Conservation (phyloP, 805 yeast genomes). For the Kregervanrija pseudodelftensis region DNA sequence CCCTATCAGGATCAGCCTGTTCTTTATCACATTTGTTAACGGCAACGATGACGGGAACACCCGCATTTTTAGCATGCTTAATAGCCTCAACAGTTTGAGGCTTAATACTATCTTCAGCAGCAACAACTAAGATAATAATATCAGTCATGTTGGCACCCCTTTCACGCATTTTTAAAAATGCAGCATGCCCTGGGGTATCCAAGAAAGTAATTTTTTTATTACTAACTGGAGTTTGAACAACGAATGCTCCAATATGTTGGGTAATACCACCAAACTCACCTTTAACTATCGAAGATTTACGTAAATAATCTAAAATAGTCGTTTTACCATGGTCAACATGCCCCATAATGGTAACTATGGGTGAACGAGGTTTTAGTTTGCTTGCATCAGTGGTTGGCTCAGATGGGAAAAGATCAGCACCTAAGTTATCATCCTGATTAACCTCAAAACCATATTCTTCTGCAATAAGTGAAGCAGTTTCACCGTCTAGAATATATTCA, state of each 20-base stretch:
- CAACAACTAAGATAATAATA: slow-evolving; percentile 85
- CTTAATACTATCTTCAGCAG: slow-evolving; percentile 96
- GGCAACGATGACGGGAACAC: slow-evolving; percentile 84
- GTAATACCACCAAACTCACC: slow-evolving; percentile 95
- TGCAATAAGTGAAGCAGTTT: slow-evolving; percentile 79
- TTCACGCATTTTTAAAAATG: slow-evolving; percentile 91
- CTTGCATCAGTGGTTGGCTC: slow-evolving; percentile 42
- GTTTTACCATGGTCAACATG: slow-evolving; percentile 99
- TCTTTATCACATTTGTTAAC: slow-evolving; percentile 86
- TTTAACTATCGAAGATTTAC: slow-evolving; percentile 78
- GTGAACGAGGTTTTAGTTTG: slow-evolving; percentile 64
- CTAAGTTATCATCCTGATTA: slow-evolving; percentile 46
- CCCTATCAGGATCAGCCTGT: slow-evolving; percentile 67
- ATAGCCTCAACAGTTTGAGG: slow-evolving; percentile 96
- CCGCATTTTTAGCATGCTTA: slow-evolving; percentile 78
- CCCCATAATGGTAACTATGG: slow-evolving; percentile 96
- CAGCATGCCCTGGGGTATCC: slow-evolving; percentile 98
- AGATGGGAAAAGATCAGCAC: slow-evolving; percentile 54
- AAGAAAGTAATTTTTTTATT: slow-evolving; percentile 77
- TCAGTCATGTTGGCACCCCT: slow-evolving; percentile 95
- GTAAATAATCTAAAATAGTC: slow-evolving; percentile 77
- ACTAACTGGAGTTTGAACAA: slow-evolving; percentile 70
- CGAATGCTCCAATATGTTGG: slow-evolving; percentile 96
- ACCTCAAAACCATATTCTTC: slow-evolving; percentile 80
- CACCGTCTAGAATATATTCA: slow-evolving; percentile 77